These are phyloP conservation scores for Syzygium syzygioides DNA, from an alignment of 441 rosid genomes.

Conservation along the genomic window DNA sequence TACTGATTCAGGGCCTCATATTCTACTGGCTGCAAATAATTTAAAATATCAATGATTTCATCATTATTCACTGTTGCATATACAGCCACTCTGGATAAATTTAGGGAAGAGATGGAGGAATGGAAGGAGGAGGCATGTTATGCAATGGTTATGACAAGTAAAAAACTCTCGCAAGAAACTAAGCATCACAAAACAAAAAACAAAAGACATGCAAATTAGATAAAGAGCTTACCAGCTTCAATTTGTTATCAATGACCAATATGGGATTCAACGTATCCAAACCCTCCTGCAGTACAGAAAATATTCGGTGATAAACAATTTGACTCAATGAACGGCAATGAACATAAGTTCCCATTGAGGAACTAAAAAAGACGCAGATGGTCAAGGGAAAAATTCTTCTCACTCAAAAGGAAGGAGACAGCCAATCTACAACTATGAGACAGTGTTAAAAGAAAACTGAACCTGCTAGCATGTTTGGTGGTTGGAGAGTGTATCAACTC, in stretches of 20 bases:
- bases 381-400: neutral
- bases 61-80: neutral
- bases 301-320: neutral
- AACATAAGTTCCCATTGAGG: neutral
- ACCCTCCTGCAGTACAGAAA: constrained; percentile 36
- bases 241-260: constrained; percentile 38
- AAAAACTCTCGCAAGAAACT: neutral
- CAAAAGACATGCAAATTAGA: neutral
- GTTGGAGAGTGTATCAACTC: neutral
- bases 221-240: constrained; percentile 42
- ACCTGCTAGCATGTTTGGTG: neutral
- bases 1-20: neutral
- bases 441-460: neutral
- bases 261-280: constrained; percentile 47
- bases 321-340: neutral
- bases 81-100: neutral
- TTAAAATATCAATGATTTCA: neutral
- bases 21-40: neutral
- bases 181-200: neutral
- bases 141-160: neutral
- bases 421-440: neutral
- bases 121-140: neutral
- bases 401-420: neutral
- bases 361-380: neutral
- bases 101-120: neutral